Evolutionary conservation across 2,329 filamentous ascomycete species (phyloP).

Genomic region (Curvularia spicifera): DNA sequence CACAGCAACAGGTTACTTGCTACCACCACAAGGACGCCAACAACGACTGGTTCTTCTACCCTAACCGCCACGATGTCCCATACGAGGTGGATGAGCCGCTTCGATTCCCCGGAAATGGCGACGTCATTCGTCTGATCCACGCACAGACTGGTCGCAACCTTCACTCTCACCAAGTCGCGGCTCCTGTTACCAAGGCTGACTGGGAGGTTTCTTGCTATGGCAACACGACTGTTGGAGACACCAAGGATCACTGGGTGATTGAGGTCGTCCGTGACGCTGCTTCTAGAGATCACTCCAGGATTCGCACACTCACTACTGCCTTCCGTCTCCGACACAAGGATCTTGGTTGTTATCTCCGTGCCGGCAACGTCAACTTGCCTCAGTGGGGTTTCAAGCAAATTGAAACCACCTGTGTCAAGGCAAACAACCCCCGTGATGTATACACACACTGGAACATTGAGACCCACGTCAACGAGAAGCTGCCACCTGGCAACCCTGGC

Average conservation of each 20-base stretch:
- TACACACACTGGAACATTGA: constrained; percentile 99
- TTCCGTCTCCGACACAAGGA: constrained; percentile 85
- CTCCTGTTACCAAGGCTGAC: constrained; percentile 86
- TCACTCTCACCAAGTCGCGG: constrained; percentile 89
- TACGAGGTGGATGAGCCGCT: constrained; percentile 75
- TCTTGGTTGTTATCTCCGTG: constrained; percentile 90
- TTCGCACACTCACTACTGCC: constrained; percentile 90
- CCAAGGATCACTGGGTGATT: constrained; percentile 96
- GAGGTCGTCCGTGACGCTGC: constrained; percentile 91
- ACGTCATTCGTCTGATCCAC: constrained; percentile 85
- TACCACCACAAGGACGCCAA: constrained; percentile 99
- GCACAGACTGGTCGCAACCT: constrained; percentile 95
- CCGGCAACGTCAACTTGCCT: constrained; percentile 93
- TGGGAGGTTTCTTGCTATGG: constrained; percentile 96
- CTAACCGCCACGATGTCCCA: constrained; percentile 77
- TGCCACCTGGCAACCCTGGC: constrained; percentile 85
- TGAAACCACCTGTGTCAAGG: constrained; percentile 92
- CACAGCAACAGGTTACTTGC: constrained; percentile 96
- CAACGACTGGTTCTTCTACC: constrained; percentile 99
- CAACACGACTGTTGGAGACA: constrained; percentile 92
- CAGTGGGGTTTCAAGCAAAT: constrained; percentile 99
- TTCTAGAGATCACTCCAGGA: constrained; percentile 79
- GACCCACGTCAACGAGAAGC: constrained; percentile 89
- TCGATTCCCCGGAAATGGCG: constrained; percentile 76
- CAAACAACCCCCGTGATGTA: constrained; percentile 87